Evolutionary conservation across 768 basidiomycete genomes (phyloP).

Genomic region (Trametes elegans): DNA sequence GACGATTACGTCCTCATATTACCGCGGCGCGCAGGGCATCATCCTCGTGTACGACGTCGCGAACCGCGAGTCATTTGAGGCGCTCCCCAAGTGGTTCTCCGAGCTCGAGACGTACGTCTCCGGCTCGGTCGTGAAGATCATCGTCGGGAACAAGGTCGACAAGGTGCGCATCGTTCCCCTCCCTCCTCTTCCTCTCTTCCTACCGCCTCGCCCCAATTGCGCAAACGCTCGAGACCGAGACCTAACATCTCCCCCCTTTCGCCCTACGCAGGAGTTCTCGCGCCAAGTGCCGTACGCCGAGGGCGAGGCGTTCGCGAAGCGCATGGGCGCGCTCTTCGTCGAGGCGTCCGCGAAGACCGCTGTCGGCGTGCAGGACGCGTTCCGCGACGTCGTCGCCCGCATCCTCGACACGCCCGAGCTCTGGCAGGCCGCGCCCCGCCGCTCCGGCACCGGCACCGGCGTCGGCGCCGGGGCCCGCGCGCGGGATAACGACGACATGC

Average conservation of each 20-base stretch:
- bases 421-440: slow-evolving; percentile 48
- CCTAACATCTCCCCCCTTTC: not conserved
- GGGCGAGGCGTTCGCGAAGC: slow-evolving; percentile 73
- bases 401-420: slow-evolving; percentile 84
- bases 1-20: slow-evolving; percentile 94
- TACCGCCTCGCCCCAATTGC: not conserved
- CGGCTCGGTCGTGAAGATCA: slow-evolving; percentile 83
- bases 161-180: slow-evolving; percentile 48
- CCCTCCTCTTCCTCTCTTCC: not conserved
- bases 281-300: slow-evolving; percentile 82
- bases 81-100: slow-evolving; percentile 88
- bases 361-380: slow-evolving; percentile 75
- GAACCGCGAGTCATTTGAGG: slow-evolving; percentile 89
- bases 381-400: slow-evolving; percentile 72
- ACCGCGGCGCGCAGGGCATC: slow-evolving; percentile 83
- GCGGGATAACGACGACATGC: slow-evolving; percentile 34
- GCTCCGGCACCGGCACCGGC: slow-evolving; percentile 6
- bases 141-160: slow-evolving; percentile 94
- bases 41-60: slow-evolving; percentile 95
- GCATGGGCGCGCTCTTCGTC: slow-evolving; percentile 83
- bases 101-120: slow-evolving; percentile 94
- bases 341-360: slow-evolving; percentile 94
- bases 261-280: slow-evolving; percentile 69
- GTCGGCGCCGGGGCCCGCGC: slow-evolving; percentile 3
- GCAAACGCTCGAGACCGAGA: not conserved